Base-by-base conservation (phyloP, 2,329 filamentous ascomycete genomes). In the Microascus cirrosus region DNA sequence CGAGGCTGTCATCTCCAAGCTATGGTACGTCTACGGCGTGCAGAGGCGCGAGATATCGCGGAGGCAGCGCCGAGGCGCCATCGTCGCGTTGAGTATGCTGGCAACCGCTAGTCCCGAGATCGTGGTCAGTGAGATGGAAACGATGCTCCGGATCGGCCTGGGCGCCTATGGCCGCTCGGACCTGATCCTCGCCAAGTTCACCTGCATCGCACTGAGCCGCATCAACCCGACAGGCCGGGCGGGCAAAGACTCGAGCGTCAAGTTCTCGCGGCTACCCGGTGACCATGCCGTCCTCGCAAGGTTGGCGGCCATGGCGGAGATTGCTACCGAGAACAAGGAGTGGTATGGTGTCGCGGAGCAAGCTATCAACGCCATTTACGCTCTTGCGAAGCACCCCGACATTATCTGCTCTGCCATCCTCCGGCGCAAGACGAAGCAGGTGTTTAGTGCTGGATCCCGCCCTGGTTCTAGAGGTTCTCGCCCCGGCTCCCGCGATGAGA, bases 301-400 rank as follows among this genome's bases (percentile, higher is more conserved):
- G 65, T 78, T 99, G 10, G 90, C 90, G 11, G 85, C 87, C 22
- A 92, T 97, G 65, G 85, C 88, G 20, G 90, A 96, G 62, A 84
- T 96, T 5, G 80, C 85, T 6, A 93, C 90, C 0, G 86, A 95
- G 60, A 95, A 86, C 74, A 94, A 95, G 68, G 94, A 99, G 69
- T 99, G 94, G 89, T 92, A 89, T 65, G 94, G 94, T 3, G 86
- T 97, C 51, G 92, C 94, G 22, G 95, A 99, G 69, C 94, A 99
- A 72, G 93, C 94, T 10, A 90, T 99, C 68, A 89, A 89, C 63
- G 94, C 94, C 54, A 96, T 99, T 55, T 99, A 99, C 66, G 85
- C 90, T 32, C 78, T 99, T 18, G 91, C 94, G 1, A 95, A 94
- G 69, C 92, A 97, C 68, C 94, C 94, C 0, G 94, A 99, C 68